Evolutionary conservation across 352 stramenopile genomes (phyloP).

Genomic region (Pythium sukuiense): DNA sequence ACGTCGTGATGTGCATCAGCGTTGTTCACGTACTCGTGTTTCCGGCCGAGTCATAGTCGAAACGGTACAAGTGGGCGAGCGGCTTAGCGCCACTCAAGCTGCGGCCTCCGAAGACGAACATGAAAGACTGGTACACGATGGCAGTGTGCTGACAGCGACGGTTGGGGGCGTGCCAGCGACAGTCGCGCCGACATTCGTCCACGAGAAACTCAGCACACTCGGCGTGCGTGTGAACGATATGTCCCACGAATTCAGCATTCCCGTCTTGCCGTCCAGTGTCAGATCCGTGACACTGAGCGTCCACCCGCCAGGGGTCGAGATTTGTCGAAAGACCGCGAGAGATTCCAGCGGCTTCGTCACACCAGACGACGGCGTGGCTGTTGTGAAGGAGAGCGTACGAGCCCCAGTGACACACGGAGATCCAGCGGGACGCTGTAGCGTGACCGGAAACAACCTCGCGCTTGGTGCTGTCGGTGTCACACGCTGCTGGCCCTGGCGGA

Average conservation of each 20-base stretch:
- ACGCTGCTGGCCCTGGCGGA: conserved; percentile 32
- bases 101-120: conserved; percentile 72
- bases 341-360: conserved; percentile 35
- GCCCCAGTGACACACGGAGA: conserved; percentile 29
- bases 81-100: conserved; percentile 31
- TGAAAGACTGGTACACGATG: conserved; percentile 52
- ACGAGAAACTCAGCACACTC: conserved; percentile 55
- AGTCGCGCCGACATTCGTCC: conserved; percentile 40
- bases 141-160: conserved; percentile 57
- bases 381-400: conserved; percentile 38
- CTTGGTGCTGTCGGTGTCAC: conserved; percentile 35
- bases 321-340: conserved; percentile 55
- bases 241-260: conserved; percentile 51
- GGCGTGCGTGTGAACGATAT: conserved; percentile 51
- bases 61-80: conserved; percentile 54
- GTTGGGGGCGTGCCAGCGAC: conserved; percentile 38
- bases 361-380: conserved; percentile 7
- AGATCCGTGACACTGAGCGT: conserved; percentile 56
- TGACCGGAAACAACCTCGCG: conserved; percentile 48
- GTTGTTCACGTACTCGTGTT: conserved; percentile 42
- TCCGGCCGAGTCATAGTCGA: conserved; percentile 50
- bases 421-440: conserved; percentile 38
- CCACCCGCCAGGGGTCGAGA: conserved; percentile 55
- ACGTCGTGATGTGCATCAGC: conserved; percentile 28
- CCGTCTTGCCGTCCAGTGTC: conserved; percentile 36